Conservation (phyloP, 2,329 filamentous ascomycete genomes). For the Beauveria sp. region DNA sequence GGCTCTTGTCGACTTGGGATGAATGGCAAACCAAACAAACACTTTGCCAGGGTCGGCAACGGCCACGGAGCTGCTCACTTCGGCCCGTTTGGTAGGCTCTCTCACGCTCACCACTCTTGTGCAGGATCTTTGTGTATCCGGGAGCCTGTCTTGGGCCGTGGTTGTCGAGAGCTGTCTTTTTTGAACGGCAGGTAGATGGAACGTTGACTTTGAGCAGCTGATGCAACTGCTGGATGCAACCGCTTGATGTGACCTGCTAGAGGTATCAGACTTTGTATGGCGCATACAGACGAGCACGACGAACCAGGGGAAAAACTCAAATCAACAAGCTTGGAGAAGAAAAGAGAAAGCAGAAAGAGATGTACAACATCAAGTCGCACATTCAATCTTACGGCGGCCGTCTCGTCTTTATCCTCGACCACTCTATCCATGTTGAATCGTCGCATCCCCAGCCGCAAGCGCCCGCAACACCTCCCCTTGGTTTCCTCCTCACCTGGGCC, state of each 20-base stretch:
- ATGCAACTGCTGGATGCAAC: not conserved
- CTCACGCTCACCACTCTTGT: not conserved
- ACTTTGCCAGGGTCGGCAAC: not conserved
- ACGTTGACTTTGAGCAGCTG: not conserved
- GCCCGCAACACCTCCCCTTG: not conserved
- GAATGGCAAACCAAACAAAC: not conserved
- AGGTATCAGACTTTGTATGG: not conserved
- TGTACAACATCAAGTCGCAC: not conserved
- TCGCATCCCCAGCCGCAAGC: not conserved
- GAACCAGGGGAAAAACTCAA: not conserved
- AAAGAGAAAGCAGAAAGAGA: not conserved
- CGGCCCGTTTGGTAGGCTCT: not conserved
- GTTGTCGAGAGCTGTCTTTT: not conserved
- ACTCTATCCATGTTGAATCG: not conserved
- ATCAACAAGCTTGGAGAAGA: not conserved
- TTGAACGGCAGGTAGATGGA: not conserved
- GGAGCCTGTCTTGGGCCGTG: not conserved
- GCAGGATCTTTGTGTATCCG: not conserved
- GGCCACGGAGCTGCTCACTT: not conserved
- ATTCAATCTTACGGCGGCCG: not conserved
- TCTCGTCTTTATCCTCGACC: not conserved
- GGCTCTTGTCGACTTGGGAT: not conserved
- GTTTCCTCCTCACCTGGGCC: not conserved
- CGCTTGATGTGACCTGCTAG: not conserved
- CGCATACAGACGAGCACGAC: not conserved